phyloP scores from a whole-genome alignment of 2,329 filamentous ascomycete genomes.

The Diaporthe humulicola region DNA sequence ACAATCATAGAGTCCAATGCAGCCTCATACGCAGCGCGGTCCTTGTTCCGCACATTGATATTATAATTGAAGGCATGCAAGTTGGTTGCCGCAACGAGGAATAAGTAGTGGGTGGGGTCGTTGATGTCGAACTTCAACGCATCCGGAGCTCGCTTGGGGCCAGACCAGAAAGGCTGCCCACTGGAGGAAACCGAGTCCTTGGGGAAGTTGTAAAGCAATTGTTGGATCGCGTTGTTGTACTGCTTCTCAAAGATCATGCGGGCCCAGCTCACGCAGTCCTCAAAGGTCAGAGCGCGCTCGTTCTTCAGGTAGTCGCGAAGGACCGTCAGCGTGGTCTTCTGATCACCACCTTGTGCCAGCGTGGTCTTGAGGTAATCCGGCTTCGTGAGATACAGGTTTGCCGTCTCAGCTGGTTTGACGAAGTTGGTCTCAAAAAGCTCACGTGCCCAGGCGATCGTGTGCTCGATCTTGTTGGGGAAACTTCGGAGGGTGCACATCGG shows the following conservation, averaged over 20 bases:
- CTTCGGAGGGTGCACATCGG: conserved; percentile 98
- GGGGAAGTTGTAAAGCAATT: conserved; percentile 96
- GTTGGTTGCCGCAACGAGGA: conserved; percentile 89
- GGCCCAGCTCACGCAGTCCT: conserved; percentile 97
- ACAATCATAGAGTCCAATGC: conserved; percentile 94
- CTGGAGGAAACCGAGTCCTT: conserved; percentile 91
- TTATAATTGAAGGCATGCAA: conserved; percentile 98
- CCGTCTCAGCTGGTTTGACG: conserved; percentile 91
- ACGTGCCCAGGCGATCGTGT: conserved; percentile 98
- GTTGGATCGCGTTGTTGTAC: conserved; percentile 96
- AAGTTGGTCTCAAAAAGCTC: conserved; percentile 96
- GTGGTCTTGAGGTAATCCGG: conserved; percentile 90
- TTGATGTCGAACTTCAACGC: conserved; percentile 88
- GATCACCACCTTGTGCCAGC: conserved; percentile 92
- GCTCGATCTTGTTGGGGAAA: conserved; percentile 98
- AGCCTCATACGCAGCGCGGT: conserved; percentile 79
- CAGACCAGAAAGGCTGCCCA: conserved; percentile 96
- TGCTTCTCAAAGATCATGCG: conserved; percentile 94
- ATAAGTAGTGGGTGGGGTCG: conserved; percentile 89
- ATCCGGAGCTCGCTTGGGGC: conserved; percentile 95
- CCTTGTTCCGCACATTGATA: conserved; percentile 85
- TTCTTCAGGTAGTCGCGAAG: conserved; percentile 91
- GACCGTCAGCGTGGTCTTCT: conserved; percentile 92
- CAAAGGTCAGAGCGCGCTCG: conserved; percentile 91
- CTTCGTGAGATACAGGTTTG: conserved; percentile 93